Conservation (phyloP, 2,329 filamentous ascomycete species). For the Colletotrichum magnum region DNA sequence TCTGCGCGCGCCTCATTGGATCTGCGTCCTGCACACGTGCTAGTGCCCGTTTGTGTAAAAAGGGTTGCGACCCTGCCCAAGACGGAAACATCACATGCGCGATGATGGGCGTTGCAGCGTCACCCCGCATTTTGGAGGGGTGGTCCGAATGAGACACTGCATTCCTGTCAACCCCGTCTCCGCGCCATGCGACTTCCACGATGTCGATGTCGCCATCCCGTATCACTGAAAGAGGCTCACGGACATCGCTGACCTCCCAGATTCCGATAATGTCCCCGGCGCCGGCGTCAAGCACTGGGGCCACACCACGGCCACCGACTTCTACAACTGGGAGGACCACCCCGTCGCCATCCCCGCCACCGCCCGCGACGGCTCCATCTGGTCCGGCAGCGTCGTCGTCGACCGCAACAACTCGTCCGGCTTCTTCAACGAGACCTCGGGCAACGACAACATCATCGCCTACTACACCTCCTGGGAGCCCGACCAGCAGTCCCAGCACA, state of each 20-base stretch:
- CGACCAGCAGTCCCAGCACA: constrained; percentile 67
- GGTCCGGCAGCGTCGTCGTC: constrained; percentile 69
- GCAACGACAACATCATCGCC: constrained; percentile 66
- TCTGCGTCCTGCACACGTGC: constrained; percentile 38
- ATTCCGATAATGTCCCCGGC: constrained; percentile 59
- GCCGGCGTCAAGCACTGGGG: constrained; percentile 73
- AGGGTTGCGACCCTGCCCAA: constrained; percentile 33
- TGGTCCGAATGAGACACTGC: constrained; percentile 9
- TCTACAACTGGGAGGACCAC: constrained; percentile 76
- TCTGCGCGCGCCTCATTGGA: constrained; percentile 39
- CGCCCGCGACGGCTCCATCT: constrained; percentile 60
- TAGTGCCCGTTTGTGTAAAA: constrained; percentile 28
- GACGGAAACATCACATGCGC: constrained; percentile 36
- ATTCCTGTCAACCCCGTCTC: background rate
- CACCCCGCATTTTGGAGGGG: constrained; percentile 37
- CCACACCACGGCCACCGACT: constrained; percentile 72
- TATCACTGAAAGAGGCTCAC: constrained; percentile 7
- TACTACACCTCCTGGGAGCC: constrained; percentile 54
- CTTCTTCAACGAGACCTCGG: constrained; percentile 73
- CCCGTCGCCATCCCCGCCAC: constrained; percentile 71
- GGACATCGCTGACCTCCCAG: constrained; percentile 12
- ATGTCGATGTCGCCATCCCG: background rate
- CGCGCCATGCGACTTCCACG: background rate
- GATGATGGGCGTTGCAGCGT: constrained; percentile 33
- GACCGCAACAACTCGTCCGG: constrained; percentile 76